Base-by-base conservation (phyloP, 768 basidiomycete species). In the Lentinus tigrinus region DNA sequence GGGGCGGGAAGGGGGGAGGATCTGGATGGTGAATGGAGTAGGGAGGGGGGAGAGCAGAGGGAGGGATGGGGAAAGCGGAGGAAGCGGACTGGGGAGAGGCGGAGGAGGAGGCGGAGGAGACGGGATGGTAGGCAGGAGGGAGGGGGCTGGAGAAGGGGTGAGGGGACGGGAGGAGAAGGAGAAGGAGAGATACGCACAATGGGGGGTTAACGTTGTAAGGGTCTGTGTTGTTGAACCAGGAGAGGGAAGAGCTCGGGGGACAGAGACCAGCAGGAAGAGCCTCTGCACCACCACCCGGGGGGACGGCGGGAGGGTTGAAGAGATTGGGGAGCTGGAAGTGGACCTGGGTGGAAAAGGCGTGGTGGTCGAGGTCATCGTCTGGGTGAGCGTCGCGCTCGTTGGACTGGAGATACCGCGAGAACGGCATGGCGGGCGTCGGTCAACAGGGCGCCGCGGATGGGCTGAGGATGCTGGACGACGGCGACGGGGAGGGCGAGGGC, bases 231-330 rank as follows among this genome's bases (percentile, higher is more conserved):
- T 75, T 58, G 57, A 83, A 78, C 86, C 86, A 88, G 3, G 75
- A 70, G 19, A 71, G 52, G 10, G 67, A 69, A 69, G 43, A 63
- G 17, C 69, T 37, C 56, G 52, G 44, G 11, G 51, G 21, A 51
- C 63, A 44, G 56, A 79, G 70, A 38, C 77, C 77, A 3, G 74
- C 72, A 11, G 86, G 82, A n/a, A 90, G 67, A 14, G 87, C 83
- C 70, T 91, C 90, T 10, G 85, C 88, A 36, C 90, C 88, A 23
- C 88, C 89, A 21, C 88, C 88, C 2, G 79, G 83, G 1, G 85
- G 86, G 21, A 91, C 78, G 1, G 80, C 78, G 26, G 89, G 86
- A 0, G 80, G 76, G 3, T 79, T 79, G 64, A 82, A 74, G 72
- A 87, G 89, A 26, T 80, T 77, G 3, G 88, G 89, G 37, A 91